Percentiles rank a stretch among this genome's conserved stretches.
phyloP scores from a whole-genome alignment of 306 rosid genomes.

The Vigna nakashimae region DNA sequence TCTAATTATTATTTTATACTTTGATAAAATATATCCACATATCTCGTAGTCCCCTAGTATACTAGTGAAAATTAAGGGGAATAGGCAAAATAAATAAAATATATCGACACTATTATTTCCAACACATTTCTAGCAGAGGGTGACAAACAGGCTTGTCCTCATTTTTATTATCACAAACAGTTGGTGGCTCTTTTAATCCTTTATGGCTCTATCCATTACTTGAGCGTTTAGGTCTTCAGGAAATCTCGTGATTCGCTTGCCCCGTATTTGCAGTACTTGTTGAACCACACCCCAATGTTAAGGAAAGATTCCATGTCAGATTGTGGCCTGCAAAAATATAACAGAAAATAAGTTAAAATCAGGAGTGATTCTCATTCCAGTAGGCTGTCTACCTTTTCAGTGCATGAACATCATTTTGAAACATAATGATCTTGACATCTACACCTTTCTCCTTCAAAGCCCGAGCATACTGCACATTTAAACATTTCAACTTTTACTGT shows the following conservation, averaged over 20 bases:
- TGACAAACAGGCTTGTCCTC: background rate
- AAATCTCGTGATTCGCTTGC: background rate
- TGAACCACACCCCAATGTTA: slow-evolving; percentile 82
- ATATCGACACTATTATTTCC: background rate
- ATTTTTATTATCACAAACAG: background rate
- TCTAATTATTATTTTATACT: too few relatives aligned
- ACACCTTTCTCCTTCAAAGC: slow-evolving; percentile 76
- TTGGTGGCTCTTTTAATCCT: background rate
- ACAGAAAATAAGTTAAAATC: background rate
- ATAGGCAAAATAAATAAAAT: background rate
- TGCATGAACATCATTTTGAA: slow-evolving; percentile 75
- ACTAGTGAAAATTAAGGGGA: background rate
- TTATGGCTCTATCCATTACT: background rate
- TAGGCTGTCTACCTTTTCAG: slow-evolving; percentile 65
- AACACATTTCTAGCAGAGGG: background rate
- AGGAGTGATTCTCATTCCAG: slow-evolving; percentile 11
- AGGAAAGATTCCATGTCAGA: slow-evolving; percentile 81
- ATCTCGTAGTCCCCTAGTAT: too few relatives aligned
- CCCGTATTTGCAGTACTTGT: slow-evolving; percentile 61
- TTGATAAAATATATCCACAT: too few relatives aligned
- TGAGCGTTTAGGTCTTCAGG: too few relatives aligned
- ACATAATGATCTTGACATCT: slow-evolving; percentile 68
- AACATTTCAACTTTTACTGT: background rate
- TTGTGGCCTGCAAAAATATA: slow-evolving; percentile 66
- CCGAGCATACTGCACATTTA: slow-evolving; percentile 63